These are phyloP conservation scores for Hansenula lynferdii DNA, from an alignment of 1,139 yeast species.

Conservation along the genomic window DNA sequence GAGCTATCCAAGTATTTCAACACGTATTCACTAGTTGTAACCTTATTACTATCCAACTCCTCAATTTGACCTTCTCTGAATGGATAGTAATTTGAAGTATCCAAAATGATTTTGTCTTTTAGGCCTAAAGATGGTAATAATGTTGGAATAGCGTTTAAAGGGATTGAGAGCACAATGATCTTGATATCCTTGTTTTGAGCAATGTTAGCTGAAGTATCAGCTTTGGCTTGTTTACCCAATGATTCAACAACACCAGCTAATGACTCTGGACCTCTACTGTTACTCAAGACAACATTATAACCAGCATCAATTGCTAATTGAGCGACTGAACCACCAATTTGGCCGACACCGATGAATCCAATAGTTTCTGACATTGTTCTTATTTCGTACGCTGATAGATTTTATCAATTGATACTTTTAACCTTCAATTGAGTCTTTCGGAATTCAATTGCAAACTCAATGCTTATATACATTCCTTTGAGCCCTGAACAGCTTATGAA, in stretches of 20 bases:
- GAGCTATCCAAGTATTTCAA: neutral
- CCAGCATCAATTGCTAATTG: neutral
- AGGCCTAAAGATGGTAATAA: neutral
- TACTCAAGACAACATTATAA: neutral
- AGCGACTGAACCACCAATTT: neutral
- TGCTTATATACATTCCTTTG: too few relatives aligned
- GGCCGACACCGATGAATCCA: neutral
- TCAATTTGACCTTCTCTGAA: neutral
- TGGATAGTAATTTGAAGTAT: neutral
- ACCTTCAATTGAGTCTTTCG: neutral
- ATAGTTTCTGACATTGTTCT: neutral
- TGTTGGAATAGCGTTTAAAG: neutral
- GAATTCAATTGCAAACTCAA: too few relatives aligned
- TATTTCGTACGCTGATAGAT: too few relatives aligned
- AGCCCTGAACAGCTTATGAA: too few relatives aligned
- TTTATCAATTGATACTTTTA: too few relatives aligned
- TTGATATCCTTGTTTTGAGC: neutral
- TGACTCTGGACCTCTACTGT: slow-evolving; percentile 1
- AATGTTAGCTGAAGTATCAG: neutral
- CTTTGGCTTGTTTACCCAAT: neutral
- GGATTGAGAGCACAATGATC: neutral
- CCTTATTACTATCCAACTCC: neutral
- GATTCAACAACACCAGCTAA: neutral
- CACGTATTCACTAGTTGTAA: neutral
- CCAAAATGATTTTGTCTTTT: neutral